phyloP scores from a whole-genome alignment of 2,329 filamentous ascomycete species.

The Colletotrichum sp. region DNA sequence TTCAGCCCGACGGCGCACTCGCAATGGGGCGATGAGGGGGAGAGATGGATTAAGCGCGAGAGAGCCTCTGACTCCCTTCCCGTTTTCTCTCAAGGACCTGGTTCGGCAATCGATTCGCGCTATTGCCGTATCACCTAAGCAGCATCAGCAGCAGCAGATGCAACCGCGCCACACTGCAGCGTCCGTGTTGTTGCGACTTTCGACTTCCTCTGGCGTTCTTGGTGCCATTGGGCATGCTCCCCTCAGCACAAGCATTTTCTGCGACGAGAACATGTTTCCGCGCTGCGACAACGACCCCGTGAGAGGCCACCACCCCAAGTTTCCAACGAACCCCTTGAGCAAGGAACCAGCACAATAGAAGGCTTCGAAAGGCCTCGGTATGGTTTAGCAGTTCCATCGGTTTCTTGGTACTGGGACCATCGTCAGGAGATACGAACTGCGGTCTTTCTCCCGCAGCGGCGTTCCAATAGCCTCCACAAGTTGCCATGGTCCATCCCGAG shows the following conservation, averaged over 20 bases:
- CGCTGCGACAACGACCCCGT: background rate
- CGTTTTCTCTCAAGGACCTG: background rate
- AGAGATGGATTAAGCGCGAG: background rate
- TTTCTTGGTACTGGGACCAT: background rate
- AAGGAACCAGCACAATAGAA: background rate
- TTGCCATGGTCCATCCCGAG: background rate
- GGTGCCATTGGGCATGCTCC: background rate
- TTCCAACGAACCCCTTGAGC: background rate
- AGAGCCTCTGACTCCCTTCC: background rate
- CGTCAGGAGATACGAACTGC: background rate
- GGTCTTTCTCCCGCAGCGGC: constrained; percentile 5
- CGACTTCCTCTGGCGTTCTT: background rate
- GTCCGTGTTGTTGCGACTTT: constrained; percentile 7
- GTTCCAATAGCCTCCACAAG: background rate
- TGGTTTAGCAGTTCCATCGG: background rate
- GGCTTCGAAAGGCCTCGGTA: background rate
- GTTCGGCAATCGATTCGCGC: constrained; percentile 2
- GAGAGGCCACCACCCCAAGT: background rate
- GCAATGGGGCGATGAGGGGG: background rate
- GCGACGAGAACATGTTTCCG: constrained; percentile 8
- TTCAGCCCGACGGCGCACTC: background rate
- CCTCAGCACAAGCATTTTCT: constrained; percentile 5
- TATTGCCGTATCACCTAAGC: constrained; percentile 14
- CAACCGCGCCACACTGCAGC: constrained; percentile 8
- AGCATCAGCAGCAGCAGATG: background rate